A percentile compares a stretch with the other conserved stretches of the same genome.
phyloP scores from a whole-genome alignment of 371 early-diverging fungal species.

The Batkoa obscura region DNA sequence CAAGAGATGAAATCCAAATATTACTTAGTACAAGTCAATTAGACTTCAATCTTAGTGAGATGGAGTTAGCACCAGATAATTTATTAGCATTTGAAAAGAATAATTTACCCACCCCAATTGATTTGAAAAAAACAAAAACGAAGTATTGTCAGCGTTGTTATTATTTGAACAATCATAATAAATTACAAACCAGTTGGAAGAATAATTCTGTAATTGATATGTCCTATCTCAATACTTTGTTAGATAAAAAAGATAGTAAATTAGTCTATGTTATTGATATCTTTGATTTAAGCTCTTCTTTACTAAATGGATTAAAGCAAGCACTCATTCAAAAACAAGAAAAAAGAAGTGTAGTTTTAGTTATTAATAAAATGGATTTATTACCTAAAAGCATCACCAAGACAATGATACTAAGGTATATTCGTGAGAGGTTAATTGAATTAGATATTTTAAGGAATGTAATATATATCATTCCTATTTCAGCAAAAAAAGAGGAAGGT shows the following conservation, averaged over 20 bases:
- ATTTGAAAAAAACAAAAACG: neutral
- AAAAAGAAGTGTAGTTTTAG: conserved; percentile 16
- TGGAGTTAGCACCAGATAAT: neutral
- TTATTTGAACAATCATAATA: neutral
- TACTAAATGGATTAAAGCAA: neutral
- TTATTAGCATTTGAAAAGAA: neutral
- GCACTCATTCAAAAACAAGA: neutral
- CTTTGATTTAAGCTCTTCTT: neutral
- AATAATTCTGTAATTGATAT: neutral
- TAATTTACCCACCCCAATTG: neutral
- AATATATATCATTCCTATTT: conserved; percentile 24
- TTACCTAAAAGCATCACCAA: conserved; percentile 32
- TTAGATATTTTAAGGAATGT: conserved; percentile 20
- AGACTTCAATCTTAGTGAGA: neutral
- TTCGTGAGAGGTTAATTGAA: conserved; percentile 21
- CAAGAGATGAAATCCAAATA: neutral
- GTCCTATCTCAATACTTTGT: neutral
- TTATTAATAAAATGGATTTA: conserved; percentile 44
- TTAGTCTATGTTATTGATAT: neutral
- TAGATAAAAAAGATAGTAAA: neutral
- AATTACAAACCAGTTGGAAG: neutral
- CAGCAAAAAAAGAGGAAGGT: conserved; percentile 40
- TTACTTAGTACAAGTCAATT: neutral
- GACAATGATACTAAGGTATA: conserved; percentile 31
- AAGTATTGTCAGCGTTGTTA: neutral